Evolutionary conservation across 768 basidiomycete species (phyloP), one percentile per base, ranked within the genome.

Genomic region (Melanogaster broomeanus): DNA sequence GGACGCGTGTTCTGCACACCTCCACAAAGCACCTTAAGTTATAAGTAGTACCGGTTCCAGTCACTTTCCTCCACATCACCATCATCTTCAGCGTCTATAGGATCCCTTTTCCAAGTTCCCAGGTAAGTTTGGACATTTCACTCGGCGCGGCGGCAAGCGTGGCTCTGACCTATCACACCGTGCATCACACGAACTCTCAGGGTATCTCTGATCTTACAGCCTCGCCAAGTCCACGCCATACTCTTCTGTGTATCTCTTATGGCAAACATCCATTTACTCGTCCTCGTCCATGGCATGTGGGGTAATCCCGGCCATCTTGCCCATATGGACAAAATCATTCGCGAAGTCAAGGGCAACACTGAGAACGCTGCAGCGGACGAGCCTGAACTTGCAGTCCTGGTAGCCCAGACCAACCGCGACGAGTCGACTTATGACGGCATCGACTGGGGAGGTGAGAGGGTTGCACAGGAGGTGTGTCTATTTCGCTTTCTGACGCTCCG

Each of bases 371-470:
- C 64, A 2, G 63, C 63, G 15, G 59, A 71, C 19, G 71, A 71
- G 11, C 66, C 72, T n/a, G 62, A 74, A 51, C 74, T 93, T 6
- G 80, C 82, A 31, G 74, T 89, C 24, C 67, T 90, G n/a, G 63
- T 82, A 0, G 79, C 89, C 3, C 72, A 88, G 59, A 80, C 85
- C 3, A 88, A 90, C 63, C 63, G 73, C 16, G 82, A 82, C 27
- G 79, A 83, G 25, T 78, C 77, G 10, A 90, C 88, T 2, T 92
- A 91, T 58, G 90, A 93, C 57, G 90, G 90, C 1, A 81, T 93
- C 21, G 90, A 93, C 62, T 88, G 88, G 82, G 85, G 89, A 51
- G 87, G 83, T 33, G 88, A 92, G 69, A 76, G 92, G 28, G 82
- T 93, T 31, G 82, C 89, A 4, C 73, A 84, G 53, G 92, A 94